Conservation (phyloP, 2,329 filamentous ascomycete genomes). For the Cladobotryum mycophilum region DNA sequence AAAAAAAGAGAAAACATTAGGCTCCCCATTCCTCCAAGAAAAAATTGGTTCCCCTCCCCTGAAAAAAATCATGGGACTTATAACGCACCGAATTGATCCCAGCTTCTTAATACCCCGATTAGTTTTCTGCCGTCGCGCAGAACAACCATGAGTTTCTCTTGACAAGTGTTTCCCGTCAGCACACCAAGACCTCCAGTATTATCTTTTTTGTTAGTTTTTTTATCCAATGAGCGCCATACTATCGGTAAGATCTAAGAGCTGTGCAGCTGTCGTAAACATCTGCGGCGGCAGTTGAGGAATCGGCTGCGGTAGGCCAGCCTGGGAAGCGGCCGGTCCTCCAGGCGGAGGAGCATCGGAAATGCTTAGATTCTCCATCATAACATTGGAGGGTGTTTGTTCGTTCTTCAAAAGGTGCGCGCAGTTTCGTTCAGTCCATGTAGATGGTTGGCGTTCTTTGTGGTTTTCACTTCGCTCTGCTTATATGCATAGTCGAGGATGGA, state of each 20-base stretch:
- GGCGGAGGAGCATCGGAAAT: conserved; percentile 43
- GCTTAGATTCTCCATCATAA: conserved; percentile 48
- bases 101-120: conserved; percentile 85
- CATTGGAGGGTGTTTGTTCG: conserved; percentile 8
- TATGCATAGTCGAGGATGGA: no score
- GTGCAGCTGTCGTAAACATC: conserved; percentile 97
- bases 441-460: no score
- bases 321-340: conserved; percentile 25
- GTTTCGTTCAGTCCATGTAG: no score
- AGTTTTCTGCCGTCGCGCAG: conserved; percentile 91
- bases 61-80: not conserved
- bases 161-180: conserved; percentile 18
- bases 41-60: not conserved
- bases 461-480: no score
- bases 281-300: conserved; percentile 72
- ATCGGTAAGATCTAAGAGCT: conserved; percentile 92
- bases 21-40: not conserved
- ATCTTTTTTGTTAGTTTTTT: no score
- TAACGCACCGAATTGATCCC: conserved; percentile 90
- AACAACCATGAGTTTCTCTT: conserved; percentile 91
- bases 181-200: not conserved
- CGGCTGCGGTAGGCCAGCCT: conserved; percentile 33
- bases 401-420: no score
- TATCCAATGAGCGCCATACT: conserved; percentile 55
- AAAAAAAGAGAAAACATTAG: not conserved